phyloP scores from a whole-genome alignment of 139 green algal genomes.

The Auxenochlorella protothecoides region DNA sequence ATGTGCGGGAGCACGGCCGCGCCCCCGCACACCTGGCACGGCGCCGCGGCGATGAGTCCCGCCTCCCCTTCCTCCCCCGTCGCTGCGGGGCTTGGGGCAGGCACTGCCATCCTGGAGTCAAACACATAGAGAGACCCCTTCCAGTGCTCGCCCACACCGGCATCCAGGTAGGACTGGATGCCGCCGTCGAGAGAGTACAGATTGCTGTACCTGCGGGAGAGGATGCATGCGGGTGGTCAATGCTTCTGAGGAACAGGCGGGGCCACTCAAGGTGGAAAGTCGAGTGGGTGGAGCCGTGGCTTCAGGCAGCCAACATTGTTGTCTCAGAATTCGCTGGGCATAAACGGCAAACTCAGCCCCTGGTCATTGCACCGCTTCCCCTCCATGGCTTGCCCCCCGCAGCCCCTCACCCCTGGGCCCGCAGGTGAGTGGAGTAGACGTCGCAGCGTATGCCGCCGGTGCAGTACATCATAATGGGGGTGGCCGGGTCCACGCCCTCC shows the following conservation, averaged over 20 bases:
- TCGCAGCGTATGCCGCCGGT: conserved; percentile 99
- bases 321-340: too few relatives aligned
- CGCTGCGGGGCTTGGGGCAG: conserved; percentile 11
- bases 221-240: neutral
- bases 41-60: conserved; percentile 43
- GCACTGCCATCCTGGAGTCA: conserved; percentile 82
- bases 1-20: conserved; percentile 67
- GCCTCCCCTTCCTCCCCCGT: conserved; percentile 1
- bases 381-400: too few relatives aligned
- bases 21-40: conserved; percentile 62
- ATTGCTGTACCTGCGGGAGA: conserved; percentile 60
- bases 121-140: conserved; percentile 94
- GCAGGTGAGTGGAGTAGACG: conserved; percentile 88
- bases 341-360: too few relatives aligned
- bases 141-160: conserved; percentile 62
- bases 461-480: conserved; percentile 98
- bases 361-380: too few relatives aligned
- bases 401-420: conserved; percentile 42
- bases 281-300: neutral
- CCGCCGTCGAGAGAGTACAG: conserved; percentile 92
- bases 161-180: conserved; percentile 64
- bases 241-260: neutral
- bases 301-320: neutral
- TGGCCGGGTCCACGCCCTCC: conserved; percentile 36
- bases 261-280: neutral